Conservation (phyloP, 139 green algal genomes). For the Medakamo hakoo region DNA sequence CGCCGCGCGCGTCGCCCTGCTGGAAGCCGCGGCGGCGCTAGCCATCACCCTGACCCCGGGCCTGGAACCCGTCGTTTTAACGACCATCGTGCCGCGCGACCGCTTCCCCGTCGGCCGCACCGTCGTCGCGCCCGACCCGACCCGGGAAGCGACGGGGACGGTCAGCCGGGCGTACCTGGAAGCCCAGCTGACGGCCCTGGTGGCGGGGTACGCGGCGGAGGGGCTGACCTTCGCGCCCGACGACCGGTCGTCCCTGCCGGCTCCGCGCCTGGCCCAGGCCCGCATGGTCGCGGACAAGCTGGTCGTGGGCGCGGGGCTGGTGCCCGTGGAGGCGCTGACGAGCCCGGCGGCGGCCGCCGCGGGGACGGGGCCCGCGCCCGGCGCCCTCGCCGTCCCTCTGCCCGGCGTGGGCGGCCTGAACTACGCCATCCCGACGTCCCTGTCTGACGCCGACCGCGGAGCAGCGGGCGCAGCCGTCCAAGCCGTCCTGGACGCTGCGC, state of each 20-base stretch:
- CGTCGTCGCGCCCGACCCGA: conserved; percentile 48
- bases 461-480: too few relatives aligned
- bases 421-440: neutral
- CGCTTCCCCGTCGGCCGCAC: conserved; percentile 63
- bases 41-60: conserved; percentile 59
- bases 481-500: conserved; percentile 45
- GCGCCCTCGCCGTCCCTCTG: neutral
- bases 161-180: conserved; percentile 57
- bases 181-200: conserved; percentile 53
- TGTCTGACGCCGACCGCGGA: conserved; percentile 2
- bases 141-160: conserved; percentile 30
- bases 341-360: conserved; percentile 8
- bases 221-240: conserved; percentile 39
- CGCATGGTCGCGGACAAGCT: conserved; percentile 41
- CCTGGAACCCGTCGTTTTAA: conserved; percentile 62
- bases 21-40: conserved; percentile 59
- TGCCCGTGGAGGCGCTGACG: too few relatives aligned
- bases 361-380: conserved; percentile 4
- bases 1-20: conserved; percentile 29
- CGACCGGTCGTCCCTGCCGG: conserved; percentile 45
- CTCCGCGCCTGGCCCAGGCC: conserved; percentile 30
- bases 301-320: conserved; percentile 29
- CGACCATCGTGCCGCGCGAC: conserved; percentile 53
- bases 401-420: neutral
- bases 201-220: conserved; percentile 48